These are phyloP conservation scores for Eimeria zaria DNA, from an alignment of 169 alveolate species.

Conservation along the genomic window DNA sequence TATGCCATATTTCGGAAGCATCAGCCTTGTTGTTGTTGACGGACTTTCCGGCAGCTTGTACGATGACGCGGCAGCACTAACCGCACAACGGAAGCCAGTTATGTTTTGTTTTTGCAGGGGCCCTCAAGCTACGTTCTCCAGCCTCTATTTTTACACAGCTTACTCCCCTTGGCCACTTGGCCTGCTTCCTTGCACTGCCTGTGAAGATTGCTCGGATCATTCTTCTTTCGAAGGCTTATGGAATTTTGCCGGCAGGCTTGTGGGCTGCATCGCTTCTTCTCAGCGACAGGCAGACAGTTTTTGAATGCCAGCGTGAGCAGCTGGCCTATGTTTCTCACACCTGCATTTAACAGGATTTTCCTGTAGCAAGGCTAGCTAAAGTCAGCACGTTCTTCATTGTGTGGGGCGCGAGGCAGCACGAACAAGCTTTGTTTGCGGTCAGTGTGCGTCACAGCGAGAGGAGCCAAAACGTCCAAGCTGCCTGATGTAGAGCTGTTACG, in stretches of 20 bases:
- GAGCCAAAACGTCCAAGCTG: background rate
- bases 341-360: background rate
- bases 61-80: background rate
- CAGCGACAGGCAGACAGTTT: conserved; percentile 48
- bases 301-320: conserved; percentile 68
- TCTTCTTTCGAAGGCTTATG: conserved; percentile 25
- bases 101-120: conserved; percentile 32
- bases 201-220: conserved; percentile 39
- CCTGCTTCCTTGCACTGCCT: conserved; percentile 41
- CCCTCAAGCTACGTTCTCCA: conserved; percentile 49
- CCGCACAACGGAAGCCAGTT: background rate
- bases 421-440: background rate
- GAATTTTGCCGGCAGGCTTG: conserved; percentile 49
- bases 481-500: conserved; percentile 46
- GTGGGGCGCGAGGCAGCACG: background rate
- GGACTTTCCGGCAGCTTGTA: background rate
- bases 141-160: conserved; percentile 16
- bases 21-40: background rate
- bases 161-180: conserved; percentile 68
- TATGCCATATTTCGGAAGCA: background rate
- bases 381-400: background rate
- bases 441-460: conserved; percentile 41
- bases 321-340: background rate
- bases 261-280: conserved; percentile 67
- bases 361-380: background rate